These are phyloP conservation scores for Colletotrichum chlorophyti DNA, from an alignment of 2,329 filamentous ascomycete species.

Conservation along the genomic window DNA sequence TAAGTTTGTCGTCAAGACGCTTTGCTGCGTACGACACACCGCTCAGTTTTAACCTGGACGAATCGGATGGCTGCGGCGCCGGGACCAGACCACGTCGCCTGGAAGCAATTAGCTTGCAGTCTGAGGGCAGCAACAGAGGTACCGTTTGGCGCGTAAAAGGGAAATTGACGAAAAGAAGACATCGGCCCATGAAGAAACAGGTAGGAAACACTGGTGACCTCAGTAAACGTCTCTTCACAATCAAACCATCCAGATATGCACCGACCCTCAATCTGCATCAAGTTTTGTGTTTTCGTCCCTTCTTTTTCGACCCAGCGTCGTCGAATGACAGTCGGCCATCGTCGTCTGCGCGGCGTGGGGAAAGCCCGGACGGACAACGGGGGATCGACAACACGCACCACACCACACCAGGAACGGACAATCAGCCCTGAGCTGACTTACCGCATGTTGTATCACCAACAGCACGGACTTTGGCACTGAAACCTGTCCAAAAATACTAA, in stretches of 20 bases:
- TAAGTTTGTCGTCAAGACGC: too few relatives aligned
- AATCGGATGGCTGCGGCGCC: slow-evolving; percentile 5
- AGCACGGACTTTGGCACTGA: slow-evolving; percentile 25
- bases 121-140: too few relatives aligned
- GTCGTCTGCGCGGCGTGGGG: slow-evolving; percentile 18
- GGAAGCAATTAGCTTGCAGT: not conserved
- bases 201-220: not conserved
- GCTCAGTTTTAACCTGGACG: not conserved
- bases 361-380: slow-evolving; percentile 26
- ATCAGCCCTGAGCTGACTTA: slow-evolving; percentile 1
- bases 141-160: too few relatives aligned
- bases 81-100: not conserved
- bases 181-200: slow-evolving; percentile 5
- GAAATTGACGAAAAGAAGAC: too few relatives aligned
- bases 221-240: not conserved
- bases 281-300: slow-evolving; percentile 7
- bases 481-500: slow-evolving; percentile 19
- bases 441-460: slow-evolving; percentile 17
- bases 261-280: not conserved
- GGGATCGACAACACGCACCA: slow-evolving; percentile 9
- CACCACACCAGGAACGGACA: slow-evolving; percentile 12
- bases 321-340: slow-evolving; percentile 10
- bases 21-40: too few relatives aligned
- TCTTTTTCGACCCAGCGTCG: not conserved
- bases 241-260: not conserved